A percentile compares a stretch with the other conserved stretches of the same genome.
Evolutionary conservation across 2,329 filamentous ascomycete species (phyloP).

Genomic region (Fusarium dimerum): DNA sequence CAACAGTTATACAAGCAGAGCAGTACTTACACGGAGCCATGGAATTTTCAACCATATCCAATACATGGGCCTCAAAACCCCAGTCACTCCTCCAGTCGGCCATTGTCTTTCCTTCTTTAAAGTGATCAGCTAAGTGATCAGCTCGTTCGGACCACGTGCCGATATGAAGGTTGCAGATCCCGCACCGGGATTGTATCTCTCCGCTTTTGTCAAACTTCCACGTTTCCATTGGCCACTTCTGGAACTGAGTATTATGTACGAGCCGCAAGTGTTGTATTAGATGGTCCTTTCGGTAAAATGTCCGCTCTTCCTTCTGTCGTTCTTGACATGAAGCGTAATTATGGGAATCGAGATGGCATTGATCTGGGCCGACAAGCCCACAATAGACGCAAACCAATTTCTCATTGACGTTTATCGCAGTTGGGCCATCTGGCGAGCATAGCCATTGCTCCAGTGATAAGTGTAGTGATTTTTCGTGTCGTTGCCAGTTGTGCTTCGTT

Average conservation of each 20-base stretch:
- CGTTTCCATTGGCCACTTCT: conserved; percentile 44
- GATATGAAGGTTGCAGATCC: conserved; percentile 41
- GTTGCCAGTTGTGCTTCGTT: conserved; percentile 47
- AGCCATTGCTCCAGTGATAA: conserved; percentile 49
- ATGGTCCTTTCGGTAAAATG: conserved; percentile 47
- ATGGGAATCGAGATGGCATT: conserved; percentile 38
- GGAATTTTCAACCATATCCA: conserved; percentile 42
- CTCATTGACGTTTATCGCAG: conserved; percentile 39
- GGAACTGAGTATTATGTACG: conserved; percentile 42
- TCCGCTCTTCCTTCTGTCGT: conserved; percentile 34
- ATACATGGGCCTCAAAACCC: conserved; percentile 39
- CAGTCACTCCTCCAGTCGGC: conserved; percentile 46
- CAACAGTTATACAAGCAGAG: background rate
- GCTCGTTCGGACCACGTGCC: conserved; percentile 39
- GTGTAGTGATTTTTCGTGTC: conserved; percentile 52
- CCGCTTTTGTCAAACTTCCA: conserved; percentile 40
- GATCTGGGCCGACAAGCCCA: conserved; percentile 31
- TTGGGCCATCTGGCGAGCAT: conserved; percentile 40
- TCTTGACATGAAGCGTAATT: conserved; percentile 49
- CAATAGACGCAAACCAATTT: conserved; percentile 40
- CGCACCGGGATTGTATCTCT: conserved; percentile 41
- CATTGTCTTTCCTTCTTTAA: conserved; percentile 43
- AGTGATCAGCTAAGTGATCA: conserved; percentile 45
- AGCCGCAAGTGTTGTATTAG: conserved; percentile 44
- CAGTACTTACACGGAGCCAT: conserved; percentile 40